A percentile compares a stretch with the other conserved stretches of the same genome.
Conservation (phyloP, 768 basidiomycete genomes). For the Rhizopogon salebrosus region DNA sequence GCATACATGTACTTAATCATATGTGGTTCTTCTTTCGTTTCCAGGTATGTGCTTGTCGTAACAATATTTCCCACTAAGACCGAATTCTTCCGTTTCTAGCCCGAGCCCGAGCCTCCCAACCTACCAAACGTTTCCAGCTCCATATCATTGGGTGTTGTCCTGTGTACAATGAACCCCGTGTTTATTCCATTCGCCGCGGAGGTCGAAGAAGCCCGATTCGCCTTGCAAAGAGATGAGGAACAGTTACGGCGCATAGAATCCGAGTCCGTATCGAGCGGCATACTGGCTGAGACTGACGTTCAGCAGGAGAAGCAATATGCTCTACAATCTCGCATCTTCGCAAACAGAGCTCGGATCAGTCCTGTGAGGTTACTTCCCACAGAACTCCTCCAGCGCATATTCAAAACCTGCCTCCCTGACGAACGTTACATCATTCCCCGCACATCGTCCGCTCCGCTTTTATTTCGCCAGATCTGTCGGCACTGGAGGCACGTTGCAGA, state of each 20-base stretch:
- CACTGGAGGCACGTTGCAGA: constrained; percentile 25
- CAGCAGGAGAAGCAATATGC: constrained; percentile 15
- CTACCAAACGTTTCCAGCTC: background rate
- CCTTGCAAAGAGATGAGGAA: background rate
- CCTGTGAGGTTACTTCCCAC: constrained; percentile 23
- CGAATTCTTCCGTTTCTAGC: too few relatives aligned
- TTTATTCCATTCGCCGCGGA: background rate
- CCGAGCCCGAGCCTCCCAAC: too few relatives aligned
- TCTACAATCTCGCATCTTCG: constrained; percentile 14
- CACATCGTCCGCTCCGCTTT: constrained; percentile 20
- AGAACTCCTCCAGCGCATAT: constrained; percentile 29
- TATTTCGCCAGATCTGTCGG: constrained; percentile 28
- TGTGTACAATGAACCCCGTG: background rate
- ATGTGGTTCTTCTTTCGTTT: too few relatives aligned
- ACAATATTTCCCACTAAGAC: too few relatives aligned
- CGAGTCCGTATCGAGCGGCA: too few relatives aligned
- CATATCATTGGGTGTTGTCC: background rate
- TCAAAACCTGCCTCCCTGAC: constrained; percentile 20
- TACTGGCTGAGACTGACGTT: background rate
- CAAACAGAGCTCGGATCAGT: constrained; percentile 24
- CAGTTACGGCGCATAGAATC: background rate
- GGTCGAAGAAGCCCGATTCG: background rate
- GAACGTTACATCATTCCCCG: constrained; percentile 18
- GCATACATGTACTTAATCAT: too few relatives aligned
- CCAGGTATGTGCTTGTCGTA: too few relatives aligned